These are phyloP conservation scores for Poa annua DNA, from an alignment of 176 grass and related monocot species.

Conservation along the genomic window DNA sequence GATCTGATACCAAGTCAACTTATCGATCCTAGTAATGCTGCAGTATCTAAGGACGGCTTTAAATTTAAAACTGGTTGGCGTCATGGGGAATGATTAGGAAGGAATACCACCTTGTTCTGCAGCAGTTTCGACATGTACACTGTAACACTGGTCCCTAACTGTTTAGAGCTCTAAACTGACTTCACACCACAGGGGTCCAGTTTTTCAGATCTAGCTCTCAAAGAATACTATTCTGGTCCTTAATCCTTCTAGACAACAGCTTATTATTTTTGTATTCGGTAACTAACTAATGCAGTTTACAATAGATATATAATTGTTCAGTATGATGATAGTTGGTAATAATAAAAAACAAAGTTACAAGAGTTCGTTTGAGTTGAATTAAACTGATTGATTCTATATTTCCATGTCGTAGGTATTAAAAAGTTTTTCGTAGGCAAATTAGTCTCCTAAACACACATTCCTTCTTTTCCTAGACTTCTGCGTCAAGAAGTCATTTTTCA, in stretches of 20 bases:
- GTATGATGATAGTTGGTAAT: background rate
- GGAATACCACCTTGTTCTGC: background rate
- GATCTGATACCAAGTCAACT: slow-evolving; percentile 5
- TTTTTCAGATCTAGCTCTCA: background rate
- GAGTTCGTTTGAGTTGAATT: background rate
- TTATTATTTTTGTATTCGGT: background rate
- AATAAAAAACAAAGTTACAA: background rate
- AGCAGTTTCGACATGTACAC: background rate
- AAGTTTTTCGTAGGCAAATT: background rate
- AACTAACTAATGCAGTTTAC: background rate
- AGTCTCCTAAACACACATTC: background rate
- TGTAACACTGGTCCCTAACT: background rate
- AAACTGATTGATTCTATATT: background rate
- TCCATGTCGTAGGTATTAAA: background rate
- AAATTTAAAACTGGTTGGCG: background rate
- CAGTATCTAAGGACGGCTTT: background rate
- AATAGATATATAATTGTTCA: background rate
- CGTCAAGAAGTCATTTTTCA: background rate
- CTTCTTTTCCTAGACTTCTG: background rate
- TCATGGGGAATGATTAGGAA: background rate
- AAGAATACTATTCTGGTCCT: background rate
- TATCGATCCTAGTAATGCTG: background rate
- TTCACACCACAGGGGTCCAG: background rate
- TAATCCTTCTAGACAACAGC: background rate
- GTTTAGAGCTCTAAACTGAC: background rate